Percentiles rank a stretch among this genome's conserved stretches.
These are phyloP conservation scores for Platismatia glauca DNA, from an alignment of 495 filamentous ascomycete species.

Conservation along the genomic window DNA sequence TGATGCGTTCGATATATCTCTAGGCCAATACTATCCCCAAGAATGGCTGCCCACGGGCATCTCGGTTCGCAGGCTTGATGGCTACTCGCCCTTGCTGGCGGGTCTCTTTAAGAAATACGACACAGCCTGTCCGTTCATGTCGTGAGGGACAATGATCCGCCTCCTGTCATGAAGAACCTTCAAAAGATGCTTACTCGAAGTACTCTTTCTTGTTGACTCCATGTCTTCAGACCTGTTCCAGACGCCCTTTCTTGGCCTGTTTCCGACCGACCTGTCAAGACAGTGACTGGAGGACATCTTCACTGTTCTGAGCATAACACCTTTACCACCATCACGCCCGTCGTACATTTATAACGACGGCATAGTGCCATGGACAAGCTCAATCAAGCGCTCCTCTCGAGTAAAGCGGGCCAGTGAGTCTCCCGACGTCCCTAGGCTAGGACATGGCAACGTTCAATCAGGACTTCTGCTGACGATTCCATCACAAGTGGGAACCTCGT, in stretches of 20 bases:
- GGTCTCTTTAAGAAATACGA: neutral
- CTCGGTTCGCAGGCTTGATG: neutral
- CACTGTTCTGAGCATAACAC: neutral
- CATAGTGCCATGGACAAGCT: neutral
- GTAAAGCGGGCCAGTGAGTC: neutral
- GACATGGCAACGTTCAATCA: neutral
- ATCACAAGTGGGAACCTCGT: neutral
- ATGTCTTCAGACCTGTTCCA: neutral
- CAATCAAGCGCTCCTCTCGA: neutral
- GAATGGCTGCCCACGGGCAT: neutral
- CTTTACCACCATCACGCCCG: neutral
- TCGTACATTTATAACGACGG: neutral
- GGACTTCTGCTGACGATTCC: neutral
- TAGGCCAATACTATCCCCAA: neutral
- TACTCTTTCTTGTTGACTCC: neutral
- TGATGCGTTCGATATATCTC: neutral
- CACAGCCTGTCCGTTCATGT: neutral
- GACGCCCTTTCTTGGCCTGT: neutral
- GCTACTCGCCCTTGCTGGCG: neutral
- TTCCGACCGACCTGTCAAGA: neutral
- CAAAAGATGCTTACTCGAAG: neutral
- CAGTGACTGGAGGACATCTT: neutral
- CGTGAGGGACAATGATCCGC: neutral
- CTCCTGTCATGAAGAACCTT: neutral
- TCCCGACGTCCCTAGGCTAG: neutral